Conservation (phyloP, 345 rosid species). For the Cardiospermum halicacabum region DNA sequence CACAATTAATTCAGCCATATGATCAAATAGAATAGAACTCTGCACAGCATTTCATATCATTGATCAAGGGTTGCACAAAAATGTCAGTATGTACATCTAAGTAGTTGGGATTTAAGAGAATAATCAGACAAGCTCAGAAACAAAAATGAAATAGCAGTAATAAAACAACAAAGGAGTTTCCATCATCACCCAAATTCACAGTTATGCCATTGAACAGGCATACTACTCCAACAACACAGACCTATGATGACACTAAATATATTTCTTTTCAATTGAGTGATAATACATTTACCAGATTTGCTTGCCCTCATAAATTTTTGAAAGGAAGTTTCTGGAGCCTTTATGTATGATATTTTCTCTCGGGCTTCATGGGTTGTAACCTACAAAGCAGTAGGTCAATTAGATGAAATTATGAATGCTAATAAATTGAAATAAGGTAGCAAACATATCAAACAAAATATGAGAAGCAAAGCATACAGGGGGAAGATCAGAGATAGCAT, state of each 20-base stretch:
- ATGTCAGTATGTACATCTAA: not conserved
- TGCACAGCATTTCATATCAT: not conserved
- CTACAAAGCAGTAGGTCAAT: slow-evolving; percentile 31
- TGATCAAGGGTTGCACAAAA: not conserved
- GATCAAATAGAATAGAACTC: not conserved
- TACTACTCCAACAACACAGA: not conserved
- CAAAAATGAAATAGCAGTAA: not conserved
- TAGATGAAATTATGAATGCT: not conserved
- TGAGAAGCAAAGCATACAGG: slow-evolving; percentile 34
- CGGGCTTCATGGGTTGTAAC: slow-evolving; percentile 48
- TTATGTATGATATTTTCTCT: slow-evolving; percentile 52
- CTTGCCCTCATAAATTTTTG: slow-evolving; percentile 73
- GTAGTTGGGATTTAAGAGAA: not conserved
- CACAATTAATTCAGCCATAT: not conserved
- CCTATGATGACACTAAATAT: not conserved
- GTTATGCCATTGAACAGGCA: not conserved
- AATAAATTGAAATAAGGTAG: slow-evolving; percentile 13
- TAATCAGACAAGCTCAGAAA: not conserved
- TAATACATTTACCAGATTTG: slow-evolving; percentile 38
- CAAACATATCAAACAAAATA: slow-evolving; percentile 15
- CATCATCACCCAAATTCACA: not conserved
- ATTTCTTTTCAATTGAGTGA: not conserved
- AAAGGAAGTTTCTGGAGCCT: slow-evolving; percentile 74
- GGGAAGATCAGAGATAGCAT: slow-evolving; percentile 96
- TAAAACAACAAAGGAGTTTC: not conserved